Conservation (phyloP, 345 rosid genomes). For the Eucalyptus regnans region DNA sequence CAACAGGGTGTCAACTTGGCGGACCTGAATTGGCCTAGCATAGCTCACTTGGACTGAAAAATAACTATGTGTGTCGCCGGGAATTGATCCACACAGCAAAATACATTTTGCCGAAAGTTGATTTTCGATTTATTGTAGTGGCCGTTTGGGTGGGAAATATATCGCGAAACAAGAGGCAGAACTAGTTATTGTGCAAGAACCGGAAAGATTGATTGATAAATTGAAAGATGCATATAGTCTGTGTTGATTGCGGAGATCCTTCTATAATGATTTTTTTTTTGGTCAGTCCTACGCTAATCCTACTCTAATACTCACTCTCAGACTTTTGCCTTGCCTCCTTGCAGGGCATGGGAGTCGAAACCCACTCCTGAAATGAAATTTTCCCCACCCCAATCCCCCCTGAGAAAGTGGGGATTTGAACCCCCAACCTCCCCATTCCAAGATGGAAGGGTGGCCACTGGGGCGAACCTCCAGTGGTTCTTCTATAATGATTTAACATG, state of each 20-base stretch:
- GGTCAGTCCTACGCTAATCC: too few species aligned
- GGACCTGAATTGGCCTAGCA: not conserved
- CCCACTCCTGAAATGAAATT: too few species aligned
- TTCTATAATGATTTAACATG: not conserved
- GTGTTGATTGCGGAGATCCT: not conserved
- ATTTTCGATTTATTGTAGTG: not conserved
- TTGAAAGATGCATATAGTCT: not conserved
- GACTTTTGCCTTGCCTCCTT: too few species aligned
- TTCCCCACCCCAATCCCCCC: too few species aligned
- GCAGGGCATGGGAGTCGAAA: too few species aligned
- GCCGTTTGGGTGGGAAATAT: not conserved
- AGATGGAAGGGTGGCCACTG: too few species aligned
- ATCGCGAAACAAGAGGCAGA: too few species aligned
- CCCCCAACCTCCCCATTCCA: too few species aligned
- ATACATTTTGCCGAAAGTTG: not conserved
- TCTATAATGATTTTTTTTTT: too few species aligned
- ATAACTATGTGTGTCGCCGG: not conserved
- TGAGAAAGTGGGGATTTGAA: too few species aligned
- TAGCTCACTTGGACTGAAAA: not conserved
- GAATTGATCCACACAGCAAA: not conserved
- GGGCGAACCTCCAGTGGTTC: too few species aligned
- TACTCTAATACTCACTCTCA: too few species aligned
- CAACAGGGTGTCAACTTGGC: not conserved
- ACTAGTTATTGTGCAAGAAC: not conserved
- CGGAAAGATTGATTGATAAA: not conserved